Conservation (phyloP, 2,329 filamentous ascomycete species). For the Aaosphaeria arxii region DNA sequence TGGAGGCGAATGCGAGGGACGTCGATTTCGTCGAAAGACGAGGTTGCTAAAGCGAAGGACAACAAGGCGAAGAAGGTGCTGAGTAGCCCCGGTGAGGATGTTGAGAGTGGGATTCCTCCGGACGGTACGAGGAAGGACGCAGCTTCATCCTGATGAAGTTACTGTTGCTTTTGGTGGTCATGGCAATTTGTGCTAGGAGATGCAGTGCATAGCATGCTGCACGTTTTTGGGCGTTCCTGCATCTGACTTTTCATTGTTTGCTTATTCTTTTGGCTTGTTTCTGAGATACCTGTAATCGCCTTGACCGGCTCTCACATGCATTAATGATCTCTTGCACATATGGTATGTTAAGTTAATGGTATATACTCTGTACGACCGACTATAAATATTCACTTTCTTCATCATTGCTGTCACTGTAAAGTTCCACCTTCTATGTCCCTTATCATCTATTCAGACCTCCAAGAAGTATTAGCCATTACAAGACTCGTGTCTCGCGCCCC, state of each 20-base stretch:
- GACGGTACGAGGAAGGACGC: slow-evolving; percentile 8
- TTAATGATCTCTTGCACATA: too few species aligned
- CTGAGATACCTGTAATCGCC: slow-evolving; percentile 13
- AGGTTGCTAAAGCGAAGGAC: slow-evolving; percentile 17
- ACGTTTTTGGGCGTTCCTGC: neutral
- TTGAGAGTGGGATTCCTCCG: slow-evolving; percentile 35
- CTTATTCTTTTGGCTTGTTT: neutral
- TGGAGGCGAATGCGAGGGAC: slow-evolving; percentile 27
- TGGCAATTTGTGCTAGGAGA: neutral
- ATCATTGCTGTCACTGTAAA: too few species aligned
- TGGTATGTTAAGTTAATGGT: too few species aligned
- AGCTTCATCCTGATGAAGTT: too few species aligned
- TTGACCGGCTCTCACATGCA: slow-evolving; percentile 5
- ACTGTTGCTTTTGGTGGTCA: too few species aligned
- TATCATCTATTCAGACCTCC: too few species aligned
- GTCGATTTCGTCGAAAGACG: slow-evolving; percentile 12
- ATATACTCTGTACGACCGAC: too few species aligned
- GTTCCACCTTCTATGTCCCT: too few species aligned
- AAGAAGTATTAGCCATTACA: too few species aligned
- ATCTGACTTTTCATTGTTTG: neutral
- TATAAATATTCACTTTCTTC: too few species aligned
- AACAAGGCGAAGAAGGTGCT: slow-evolving; percentile 25
- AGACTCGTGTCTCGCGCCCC: too few species aligned
- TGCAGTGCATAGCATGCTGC: neutral
- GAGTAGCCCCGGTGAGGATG: slow-evolving; percentile 30